Conservation (phyloP, 805 yeast genomes). For the Kazachstania taianensis region DNA sequence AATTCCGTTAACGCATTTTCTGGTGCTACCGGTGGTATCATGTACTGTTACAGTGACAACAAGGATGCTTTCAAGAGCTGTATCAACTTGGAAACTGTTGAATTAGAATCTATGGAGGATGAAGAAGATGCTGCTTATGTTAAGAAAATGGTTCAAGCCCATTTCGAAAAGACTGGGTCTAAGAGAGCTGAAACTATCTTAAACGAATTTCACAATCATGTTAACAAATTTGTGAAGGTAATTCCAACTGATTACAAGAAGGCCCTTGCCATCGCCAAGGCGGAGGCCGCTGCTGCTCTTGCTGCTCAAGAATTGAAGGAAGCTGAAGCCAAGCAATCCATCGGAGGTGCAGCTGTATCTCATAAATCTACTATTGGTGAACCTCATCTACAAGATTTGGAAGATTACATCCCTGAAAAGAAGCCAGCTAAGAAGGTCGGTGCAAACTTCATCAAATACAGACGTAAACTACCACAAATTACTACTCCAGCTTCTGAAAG, state of each 20-base stretch:
- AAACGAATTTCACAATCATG: conserved; percentile 76
- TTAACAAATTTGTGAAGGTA: conserved; percentile 86
- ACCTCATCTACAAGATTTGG: conserved; percentile 82
- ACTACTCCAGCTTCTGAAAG: conserved; percentile 44
- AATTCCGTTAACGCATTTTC: conserved; percentile 84
- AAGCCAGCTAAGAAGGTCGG: conserved; percentile 54
- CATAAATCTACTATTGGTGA: conserved; percentile 38
- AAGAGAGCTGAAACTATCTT: conserved; percentile 78
- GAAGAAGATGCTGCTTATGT: conserved; percentile 90
- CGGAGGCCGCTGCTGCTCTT: conserved; percentile 45
- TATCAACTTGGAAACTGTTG: conserved; percentile 76
- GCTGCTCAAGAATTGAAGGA: conserved; percentile 62
- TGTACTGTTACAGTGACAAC: conserved; percentile 90
- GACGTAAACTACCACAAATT: conserved; percentile 32
- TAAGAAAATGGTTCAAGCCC: conserved; percentile 89
- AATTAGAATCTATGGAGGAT: conserved; percentile 63
- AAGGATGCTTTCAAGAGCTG: conserved; percentile 71
- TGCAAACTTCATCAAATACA: conserved; percentile 64
- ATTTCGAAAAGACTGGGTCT: conserved; percentile 88
- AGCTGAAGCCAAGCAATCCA: conserved; percentile 41
- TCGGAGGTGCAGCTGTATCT: conserved; percentile 29
- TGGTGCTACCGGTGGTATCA: conserved; percentile 99
- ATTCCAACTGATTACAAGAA: conserved; percentile 86
- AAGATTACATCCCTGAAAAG: conserved; percentile 70
- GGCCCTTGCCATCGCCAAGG: conserved; percentile 62